Conservation (phyloP, 2,329 filamentous ascomycete species). For the Magnaporthiopsis incrustans region DNA sequence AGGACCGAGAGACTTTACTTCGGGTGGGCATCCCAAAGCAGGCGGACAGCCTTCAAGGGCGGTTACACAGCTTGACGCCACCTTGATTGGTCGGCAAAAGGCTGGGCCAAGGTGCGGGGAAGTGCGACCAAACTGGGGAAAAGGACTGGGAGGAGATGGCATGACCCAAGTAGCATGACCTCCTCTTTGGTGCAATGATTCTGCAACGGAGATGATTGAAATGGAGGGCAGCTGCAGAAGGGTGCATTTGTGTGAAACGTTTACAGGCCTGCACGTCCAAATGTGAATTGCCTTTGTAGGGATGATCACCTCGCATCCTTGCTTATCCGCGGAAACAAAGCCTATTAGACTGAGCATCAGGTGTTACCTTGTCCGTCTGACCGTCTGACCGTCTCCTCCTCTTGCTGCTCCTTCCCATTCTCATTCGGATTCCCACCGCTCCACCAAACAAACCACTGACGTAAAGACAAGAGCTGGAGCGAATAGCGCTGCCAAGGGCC, state of each 20-base stretch:
- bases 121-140: not conserved
- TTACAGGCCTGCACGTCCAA: too few species aligned
- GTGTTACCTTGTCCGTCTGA: too few species aligned
- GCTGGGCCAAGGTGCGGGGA: not conserved
- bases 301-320: too few species aligned
- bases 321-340: too few species aligned
- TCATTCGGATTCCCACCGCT: too few species aligned
- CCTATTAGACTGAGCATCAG: too few species aligned
- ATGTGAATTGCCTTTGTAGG: too few species aligned
- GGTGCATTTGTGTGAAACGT: too few species aligned
- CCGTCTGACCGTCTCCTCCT: too few species aligned
- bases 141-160: not conserved
- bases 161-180: not conserved
- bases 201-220: not conserved
- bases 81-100: not conserved
- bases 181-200: not conserved
- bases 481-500: not conserved
- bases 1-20: not conserved
- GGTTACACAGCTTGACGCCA: not conserved
- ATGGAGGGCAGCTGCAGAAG: too few species aligned
- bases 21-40: too few species aligned
- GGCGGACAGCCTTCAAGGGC: not conserved
- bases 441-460: not conserved
- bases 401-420: too few species aligned
- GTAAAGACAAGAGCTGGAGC: not conserved